A percentile compares a stretch with the other conserved stretches of the same genome.
Evolutionary conservation across 179 eudicot species (phyloP).

Genomic region (Pouteria campechiana): DNA sequence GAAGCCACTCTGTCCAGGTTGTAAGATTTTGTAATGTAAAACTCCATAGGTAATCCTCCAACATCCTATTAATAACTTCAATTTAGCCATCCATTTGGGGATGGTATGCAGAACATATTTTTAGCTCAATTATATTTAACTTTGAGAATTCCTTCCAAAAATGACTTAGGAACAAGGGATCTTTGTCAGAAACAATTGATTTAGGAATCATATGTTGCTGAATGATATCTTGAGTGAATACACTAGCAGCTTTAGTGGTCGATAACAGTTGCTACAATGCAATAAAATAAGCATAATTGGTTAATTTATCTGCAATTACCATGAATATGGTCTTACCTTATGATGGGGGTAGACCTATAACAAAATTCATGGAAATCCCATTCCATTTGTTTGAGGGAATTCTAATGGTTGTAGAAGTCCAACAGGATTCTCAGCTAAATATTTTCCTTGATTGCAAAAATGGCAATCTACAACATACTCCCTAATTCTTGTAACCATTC

Average conservation of each 20-base stretch:
- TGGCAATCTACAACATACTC: not conserved
- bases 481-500: not conserved
- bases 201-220: not conserved
- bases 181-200: constrained; percentile 3
- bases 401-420: not conserved
- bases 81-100: not conserved
- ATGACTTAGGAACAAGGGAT: not conserved
- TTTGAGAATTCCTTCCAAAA: constrained; percentile 2
- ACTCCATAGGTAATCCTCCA: constrained; percentile 1
- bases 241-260: not conserved
- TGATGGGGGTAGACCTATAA: not conserved
- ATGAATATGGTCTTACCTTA: not conserved
- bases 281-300: constrained; percentile 1
- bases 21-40: not conserved
- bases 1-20: constrained; percentile 4
- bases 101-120: too few relatives aligned
- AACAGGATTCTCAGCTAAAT: too few relatives aligned
- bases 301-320: constrained; percentile 2
- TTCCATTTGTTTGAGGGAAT: not conserved
- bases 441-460: constrained; percentile 1
- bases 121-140: not conserved
- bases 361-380: not conserved
- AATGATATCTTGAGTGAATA: not conserved
- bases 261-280: not conserved
- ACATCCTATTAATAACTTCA: not conserved